phyloP scores from a whole-genome alignment of 176 grass and related monocot genomes.

The Lolium rigidum region DNA sequence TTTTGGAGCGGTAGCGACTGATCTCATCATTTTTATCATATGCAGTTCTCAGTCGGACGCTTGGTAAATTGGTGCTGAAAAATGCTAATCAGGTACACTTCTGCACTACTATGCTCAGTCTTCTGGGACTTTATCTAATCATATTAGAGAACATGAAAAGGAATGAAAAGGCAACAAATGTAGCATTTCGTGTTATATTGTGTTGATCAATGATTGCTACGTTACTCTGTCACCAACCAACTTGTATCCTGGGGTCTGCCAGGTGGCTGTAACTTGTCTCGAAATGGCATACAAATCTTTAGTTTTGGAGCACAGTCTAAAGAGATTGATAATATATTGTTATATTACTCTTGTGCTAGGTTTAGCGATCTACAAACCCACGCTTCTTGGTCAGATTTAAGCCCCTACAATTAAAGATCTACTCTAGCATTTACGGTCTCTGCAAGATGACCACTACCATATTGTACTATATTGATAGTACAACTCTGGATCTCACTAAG shows the following conservation, averaged over 20 bases:
- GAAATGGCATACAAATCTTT: too few species aligned
- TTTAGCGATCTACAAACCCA: background rate
- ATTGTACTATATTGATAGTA: too few species aligned
- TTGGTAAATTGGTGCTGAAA: slow-evolving; percentile 88
- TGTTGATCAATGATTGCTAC: too few species aligned
- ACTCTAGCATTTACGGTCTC: background rate
- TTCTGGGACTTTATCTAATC: background rate
- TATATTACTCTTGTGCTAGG: background rate
- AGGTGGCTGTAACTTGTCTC: too few species aligned
- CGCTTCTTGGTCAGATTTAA: background rate
- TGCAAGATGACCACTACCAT: background rate
- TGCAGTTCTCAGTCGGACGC: slow-evolving; percentile 69
- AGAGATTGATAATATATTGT: too few species aligned
- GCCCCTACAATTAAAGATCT: too few species aligned
- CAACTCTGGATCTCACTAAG: too few species aligned
- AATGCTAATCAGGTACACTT: slow-evolving; percentile 78
- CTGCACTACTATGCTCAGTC: background rate
- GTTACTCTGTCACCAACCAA: too few species aligned
- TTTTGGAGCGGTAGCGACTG: background rate
- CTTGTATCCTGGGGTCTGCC: too few species aligned
- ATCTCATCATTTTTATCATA: slow-evolving; percentile 11
- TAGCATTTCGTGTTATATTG: background rate
- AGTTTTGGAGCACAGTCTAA: too few species aligned
- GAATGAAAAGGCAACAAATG: background rate
- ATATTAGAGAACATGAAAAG: too few species aligned